Base-by-base conservation (phyloP, 116 monocot genomes). In the Zostera marina region DNA sequence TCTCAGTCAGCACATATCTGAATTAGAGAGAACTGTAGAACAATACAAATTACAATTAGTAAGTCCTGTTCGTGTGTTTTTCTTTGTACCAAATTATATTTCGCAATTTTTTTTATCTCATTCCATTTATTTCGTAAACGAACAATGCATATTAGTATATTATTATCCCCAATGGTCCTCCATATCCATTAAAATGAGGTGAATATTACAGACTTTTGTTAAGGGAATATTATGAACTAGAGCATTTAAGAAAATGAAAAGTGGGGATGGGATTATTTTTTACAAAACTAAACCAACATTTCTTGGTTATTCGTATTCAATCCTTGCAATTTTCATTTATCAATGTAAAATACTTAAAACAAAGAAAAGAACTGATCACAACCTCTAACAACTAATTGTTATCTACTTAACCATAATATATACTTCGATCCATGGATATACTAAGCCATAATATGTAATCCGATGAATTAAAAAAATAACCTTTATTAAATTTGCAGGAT, bases 1-100 rank as follows among this genome's bases (percentile, higher is more conserved):
- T 25, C 80, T 98, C 40, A 83, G 76, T 56, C 91, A 90, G 60
- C 98, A 90, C 68, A 90, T 98, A 74, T 52, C 52, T 61, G 76
- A 81, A 59, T 55, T 98, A 63, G 98, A 98, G 61, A 76, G 26
- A 53, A 75, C 74, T 13, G 78, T 90, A 57, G 72, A 78, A 40
- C 75, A 79, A 66, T 86, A 91, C 70, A 77, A 75, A 61, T 57
- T 53, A 52, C 80, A 85, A 32, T 52, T 96, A 70, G 96, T 88
- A 82, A 64, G 79, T 76, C 8, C 16, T 12, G 43, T 3, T 24
- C 0, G 7, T 26, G 23, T 55, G 8, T 55, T 55, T 22, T 55
- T 55, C 19, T 32, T 32, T 32, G 5, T 32, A 32, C 32, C 32
- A 5, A 32, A 32, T 0, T 32, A 32, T 22, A 53, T 53, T 53